A percentile compares a stretch with the other conserved stretches of the same genome.
Evolutionary conservation across 805 yeast genomes (phyloP).

Genomic region (Yarrowia sp.): DNA sequence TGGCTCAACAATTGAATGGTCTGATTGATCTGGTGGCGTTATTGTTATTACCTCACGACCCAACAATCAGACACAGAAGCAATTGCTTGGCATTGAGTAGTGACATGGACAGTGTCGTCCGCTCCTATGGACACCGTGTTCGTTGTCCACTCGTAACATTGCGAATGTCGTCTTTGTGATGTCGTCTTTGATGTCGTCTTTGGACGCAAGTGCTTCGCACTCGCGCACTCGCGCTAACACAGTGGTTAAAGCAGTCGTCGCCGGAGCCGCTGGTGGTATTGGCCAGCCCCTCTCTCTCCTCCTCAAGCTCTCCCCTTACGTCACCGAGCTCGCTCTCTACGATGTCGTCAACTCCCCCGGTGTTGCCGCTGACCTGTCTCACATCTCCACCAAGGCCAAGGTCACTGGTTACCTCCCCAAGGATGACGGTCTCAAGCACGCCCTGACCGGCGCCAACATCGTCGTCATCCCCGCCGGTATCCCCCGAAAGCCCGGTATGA

Average conservation of each 20-base stretch:
- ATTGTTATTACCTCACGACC: neutral
- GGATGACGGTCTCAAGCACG: constrained; percentile 59
- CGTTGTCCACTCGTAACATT: too few relatives aligned
- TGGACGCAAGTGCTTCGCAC: too few relatives aligned
- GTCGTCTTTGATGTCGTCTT: too few relatives aligned
- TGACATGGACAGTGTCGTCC: too few relatives aligned
- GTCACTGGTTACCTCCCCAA: constrained; percentile 89
- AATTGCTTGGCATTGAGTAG: neutral
- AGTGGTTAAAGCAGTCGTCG: constrained; percentile 67
- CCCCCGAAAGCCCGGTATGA: constrained; percentile 98
- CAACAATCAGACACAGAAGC: neutral
- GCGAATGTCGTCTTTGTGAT: too few relatives aligned
- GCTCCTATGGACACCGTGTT: too few relatives aligned
- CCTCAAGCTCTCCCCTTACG: constrained; percentile 83
- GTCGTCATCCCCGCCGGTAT: constrained; percentile 96
- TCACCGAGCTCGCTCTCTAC: constrained; percentile 79
- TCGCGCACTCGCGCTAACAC: neutral
- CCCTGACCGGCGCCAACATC: constrained; percentile 68
- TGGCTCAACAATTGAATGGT: too few relatives aligned
- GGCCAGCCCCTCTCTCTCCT: constrained; percentile 86
- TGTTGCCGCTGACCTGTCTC: constrained; percentile 94
- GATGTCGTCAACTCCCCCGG: constrained; percentile 93
- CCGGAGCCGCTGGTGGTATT: constrained; percentile 97
- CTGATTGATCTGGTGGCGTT: neutral
- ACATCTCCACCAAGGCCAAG: constrained; percentile 86